phyloP scores from a whole-genome alignment of 768 basidiomycete species.

The Phaeotremella skinneri region DNA sequence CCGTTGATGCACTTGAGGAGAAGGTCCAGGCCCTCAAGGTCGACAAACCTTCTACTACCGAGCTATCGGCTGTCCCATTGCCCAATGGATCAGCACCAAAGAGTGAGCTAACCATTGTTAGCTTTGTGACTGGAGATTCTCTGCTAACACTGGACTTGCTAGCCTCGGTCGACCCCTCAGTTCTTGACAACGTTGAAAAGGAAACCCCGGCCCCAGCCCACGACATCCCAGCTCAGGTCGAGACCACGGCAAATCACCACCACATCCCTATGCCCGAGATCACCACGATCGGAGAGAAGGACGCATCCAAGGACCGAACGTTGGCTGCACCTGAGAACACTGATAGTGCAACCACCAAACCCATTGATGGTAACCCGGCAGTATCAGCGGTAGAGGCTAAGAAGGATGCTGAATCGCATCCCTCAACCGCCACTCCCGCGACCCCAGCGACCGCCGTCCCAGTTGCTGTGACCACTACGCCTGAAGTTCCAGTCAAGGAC shows the following conservation, averaged over 20 bases:
- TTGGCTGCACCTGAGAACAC: conserved; percentile 16
- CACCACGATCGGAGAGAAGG: conserved; percentile 31
- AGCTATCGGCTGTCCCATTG: conserved; percentile 13
- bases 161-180: neutral
- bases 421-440: conserved; percentile 14
- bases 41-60: conserved; percentile 8
- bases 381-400: conserved; percentile 37
- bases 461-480: neutral
- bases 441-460: conserved; percentile 2
- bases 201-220: conserved; percentile 13
- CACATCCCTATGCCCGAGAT: conserved; percentile 45
- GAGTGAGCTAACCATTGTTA: conserved; percentile 14
- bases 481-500: conserved; percentile 1
- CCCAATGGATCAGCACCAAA: conserved; percentile 19
- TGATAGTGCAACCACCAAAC: conserved; percentile 34
- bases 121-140: neutral
- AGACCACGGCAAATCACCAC: conserved; percentile 45
- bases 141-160: neutral
- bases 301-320: conserved; percentile 45
- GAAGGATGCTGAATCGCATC: conserved; percentile 31
- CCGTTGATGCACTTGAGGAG: conserved; percentile 33
- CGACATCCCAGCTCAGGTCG: conserved; percentile 48
- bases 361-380: conserved; percentile 33
- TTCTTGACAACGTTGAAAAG: conserved; percentile 3
- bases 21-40: conserved; percentile 37